Percentiles rank a stretch among this genome's conserved stretches.
These are phyloP conservation scores for Scytalidium sp. DNA, from an alignment of 2,329 filamentous ascomycete genomes.

Conservation along the genomic window DNA sequence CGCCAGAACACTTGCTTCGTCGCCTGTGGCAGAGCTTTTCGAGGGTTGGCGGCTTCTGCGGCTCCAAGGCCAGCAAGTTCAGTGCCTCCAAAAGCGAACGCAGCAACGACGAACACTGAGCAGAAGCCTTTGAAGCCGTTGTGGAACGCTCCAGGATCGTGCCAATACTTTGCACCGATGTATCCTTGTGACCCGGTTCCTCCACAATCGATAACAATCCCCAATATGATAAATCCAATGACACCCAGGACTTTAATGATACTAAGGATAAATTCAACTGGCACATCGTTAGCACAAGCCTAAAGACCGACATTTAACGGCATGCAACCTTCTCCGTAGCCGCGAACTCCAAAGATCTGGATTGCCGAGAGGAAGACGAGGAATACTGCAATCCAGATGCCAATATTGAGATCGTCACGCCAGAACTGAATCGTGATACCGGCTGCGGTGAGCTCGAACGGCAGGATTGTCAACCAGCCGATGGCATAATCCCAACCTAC, in stretches of 20 bases:
- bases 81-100: constrained; percentile 60
- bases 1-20: constrained; percentile 45
- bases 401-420: constrained; percentile 44
- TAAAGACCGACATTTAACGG: constrained; percentile 51
- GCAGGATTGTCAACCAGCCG: constrained; percentile 46
- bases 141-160: constrained; percentile 50
- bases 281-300: constrained; percentile 47
- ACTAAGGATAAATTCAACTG: constrained; percentile 52
- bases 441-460: constrained; percentile 53
- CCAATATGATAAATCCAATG: constrained; percentile 60
- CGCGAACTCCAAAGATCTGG: constrained; percentile 54
- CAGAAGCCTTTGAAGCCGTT: constrained; percentile 64
- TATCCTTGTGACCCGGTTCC: constrained; percentile 42
- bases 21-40: constrained; percentile 42
- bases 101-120: constrained; percentile 60
- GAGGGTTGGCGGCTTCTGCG: constrained; percentile 54
- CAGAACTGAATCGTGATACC: constrained; percentile 53
- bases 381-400: constrained; percentile 55
- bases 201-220: constrained; percentile 53
- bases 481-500: constrained; percentile 53
- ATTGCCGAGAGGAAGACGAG: constrained; percentile 47
- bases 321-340: constrained; percentile 58
- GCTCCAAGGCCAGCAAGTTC: constrained; percentile 60
- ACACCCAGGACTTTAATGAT: constrained; percentile 57
- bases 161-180: constrained; percentile 59